These are phyloP conservation scores for Alternaria conjuncta DNA, from an alignment of 2,329 filamentous ascomycete species.

Conservation along the genomic window DNA sequence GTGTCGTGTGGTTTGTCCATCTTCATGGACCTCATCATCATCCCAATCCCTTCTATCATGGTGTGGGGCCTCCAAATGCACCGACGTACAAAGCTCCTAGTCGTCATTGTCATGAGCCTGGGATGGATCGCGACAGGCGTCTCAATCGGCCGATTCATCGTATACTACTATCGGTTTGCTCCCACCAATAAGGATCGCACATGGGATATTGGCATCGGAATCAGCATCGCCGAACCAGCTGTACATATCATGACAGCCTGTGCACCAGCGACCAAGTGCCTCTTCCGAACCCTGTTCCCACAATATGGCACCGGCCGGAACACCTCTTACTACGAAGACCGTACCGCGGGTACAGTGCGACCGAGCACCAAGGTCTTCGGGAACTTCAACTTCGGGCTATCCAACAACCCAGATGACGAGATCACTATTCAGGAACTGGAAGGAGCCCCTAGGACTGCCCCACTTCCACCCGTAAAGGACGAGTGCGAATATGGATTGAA, in stretches of 20 bases:
- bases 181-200: constrained; percentile 42
- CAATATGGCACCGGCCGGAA: constrained; percentile 34
- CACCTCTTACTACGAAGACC: constrained; percentile 21
- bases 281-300: constrained; percentile 47
- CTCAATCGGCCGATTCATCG: constrained; percentile 47
- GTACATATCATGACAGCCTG: constrained; percentile 61
- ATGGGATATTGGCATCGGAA: constrained; percentile 47
- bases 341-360: neutral
- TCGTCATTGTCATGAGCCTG: constrained; percentile 43
- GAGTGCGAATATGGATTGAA: constrained; percentile 10
- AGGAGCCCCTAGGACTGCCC: constrained; percentile 9
- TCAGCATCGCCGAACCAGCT: constrained; percentile 49
- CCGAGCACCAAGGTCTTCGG: constrained; percentile 10
- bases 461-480: constrained; percentile 1
- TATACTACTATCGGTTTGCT: constrained; percentile 50
- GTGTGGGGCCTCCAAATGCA: constrained; percentile 55
- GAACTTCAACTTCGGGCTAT: constrained; percentile 21
- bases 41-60: constrained; percentile 51
- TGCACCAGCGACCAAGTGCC: constrained; percentile 60
- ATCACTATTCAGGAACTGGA: constrained; percentile 11
- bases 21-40: constrained; percentile 49
- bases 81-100: constrained; percentile 42
- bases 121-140: constrained; percentile 46
- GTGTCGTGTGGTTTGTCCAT: constrained; percentile 44
- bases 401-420: constrained; percentile 7